Percentiles rank a stretch among this genome's conserved stretches.
These are phyloP conservation scores for Teunomyces tritomae DNA, from an alignment of 805 yeast genomes.

Conservation along the genomic window DNA sequence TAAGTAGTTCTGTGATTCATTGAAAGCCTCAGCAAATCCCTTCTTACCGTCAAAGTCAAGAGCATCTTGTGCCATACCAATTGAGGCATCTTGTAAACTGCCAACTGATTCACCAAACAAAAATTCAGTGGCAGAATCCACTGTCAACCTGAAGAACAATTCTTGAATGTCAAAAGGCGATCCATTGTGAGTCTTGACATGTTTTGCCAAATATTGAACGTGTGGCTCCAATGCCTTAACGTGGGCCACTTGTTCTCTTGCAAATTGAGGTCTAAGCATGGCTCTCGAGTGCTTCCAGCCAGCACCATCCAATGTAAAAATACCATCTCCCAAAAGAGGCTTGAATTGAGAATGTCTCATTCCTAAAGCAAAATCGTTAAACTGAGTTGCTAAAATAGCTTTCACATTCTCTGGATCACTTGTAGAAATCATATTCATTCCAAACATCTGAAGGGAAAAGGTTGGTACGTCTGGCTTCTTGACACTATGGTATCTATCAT, in stretches of 20 bases:
- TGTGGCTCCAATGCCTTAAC: conserved; percentile 40
- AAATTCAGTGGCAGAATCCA: conserved; percentile 42
- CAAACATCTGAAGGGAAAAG: conserved; percentile 10
- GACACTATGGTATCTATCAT: conserved; percentile 11
- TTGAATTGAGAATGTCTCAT: conserved; percentile 34
- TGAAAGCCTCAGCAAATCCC: conserved; percentile 35
- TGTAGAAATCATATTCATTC: conserved; percentile 22
- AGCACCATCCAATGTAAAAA: conserved; percentile 40
- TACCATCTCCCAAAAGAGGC: conserved; percentile 43
- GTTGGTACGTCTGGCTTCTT: conserved; percentile 17
- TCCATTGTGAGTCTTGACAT: conserved; percentile 26
- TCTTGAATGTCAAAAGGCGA: conserved; percentile 35
- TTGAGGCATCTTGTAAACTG: conserved; percentile 19
- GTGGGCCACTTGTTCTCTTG: conserved; percentile 43
- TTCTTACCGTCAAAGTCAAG: conserved; percentile 28
- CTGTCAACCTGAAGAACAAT: conserved; percentile 36
- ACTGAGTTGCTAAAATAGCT: conserved; percentile 42
- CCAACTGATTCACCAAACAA: conserved; percentile 40
- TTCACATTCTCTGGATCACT: conserved; percentile 42
- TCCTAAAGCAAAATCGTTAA: conserved; percentile 40
- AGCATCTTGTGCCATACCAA: conserved; percentile 12
- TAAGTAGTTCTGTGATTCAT: conserved; percentile 28
- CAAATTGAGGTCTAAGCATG: conserved; percentile 45
- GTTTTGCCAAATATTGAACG: conserved; percentile 32
- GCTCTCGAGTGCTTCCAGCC: conserved; percentile 45